Evolutionary conservation across 805 yeast species (phyloP).

Genomic region (Tanozyma kutaoensis): DNA sequence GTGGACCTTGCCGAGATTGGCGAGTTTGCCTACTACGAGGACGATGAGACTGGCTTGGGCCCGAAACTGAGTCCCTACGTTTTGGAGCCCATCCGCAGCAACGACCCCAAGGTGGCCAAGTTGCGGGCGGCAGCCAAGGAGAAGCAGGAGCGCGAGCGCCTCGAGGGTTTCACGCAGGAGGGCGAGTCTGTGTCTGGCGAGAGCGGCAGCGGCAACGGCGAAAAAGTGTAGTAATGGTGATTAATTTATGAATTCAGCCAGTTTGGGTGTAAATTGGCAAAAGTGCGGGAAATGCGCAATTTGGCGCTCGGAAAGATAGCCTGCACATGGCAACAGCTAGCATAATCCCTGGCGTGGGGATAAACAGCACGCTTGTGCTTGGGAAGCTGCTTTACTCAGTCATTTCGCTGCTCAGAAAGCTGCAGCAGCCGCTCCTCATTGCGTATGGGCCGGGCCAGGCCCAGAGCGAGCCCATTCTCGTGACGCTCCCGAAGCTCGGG

Average conservation of each 20-base stretch:
- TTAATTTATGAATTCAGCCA: too few relatives aligned
- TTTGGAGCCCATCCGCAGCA: constrained; percentile 69
- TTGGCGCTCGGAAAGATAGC: too few relatives aligned
- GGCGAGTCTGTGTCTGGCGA: too few relatives aligned
- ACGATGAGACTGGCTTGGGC: constrained; percentile 11
- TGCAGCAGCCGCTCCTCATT: constrained; percentile 15
- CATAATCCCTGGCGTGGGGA: constrained; percentile 22
- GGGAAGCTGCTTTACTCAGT: constrained; percentile 17
- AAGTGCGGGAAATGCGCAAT: too few relatives aligned
- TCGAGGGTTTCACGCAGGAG: too few relatives aligned
- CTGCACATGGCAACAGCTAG: constrained; percentile 5
- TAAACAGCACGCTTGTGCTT: constrained; percentile 14
- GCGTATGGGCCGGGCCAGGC: constrained; percentile 16
- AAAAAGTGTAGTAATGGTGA: too few relatives aligned
- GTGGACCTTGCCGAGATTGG: constrained; percentile 87
- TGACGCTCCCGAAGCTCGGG: constrained; percentile 5
- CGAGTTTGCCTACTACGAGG: constrained; percentile 56
- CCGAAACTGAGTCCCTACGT: constrained; percentile 32
- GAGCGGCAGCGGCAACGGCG: too few relatives aligned
- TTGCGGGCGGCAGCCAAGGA: constrained; percentile 13
- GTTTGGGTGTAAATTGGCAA: too few relatives aligned
- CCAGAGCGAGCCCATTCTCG: constrained; percentile 18
- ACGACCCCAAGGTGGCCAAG: constrained; percentile 23
- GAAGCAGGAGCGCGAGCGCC: too few relatives aligned
- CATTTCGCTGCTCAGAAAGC: constrained; percentile 11